Percentiles rank a stretch among this genome's conserved stretches.
Conservation (phyloP, 2,329 filamentous ascomycete species). For the Colletotrichum cordylinicola region DNA sequence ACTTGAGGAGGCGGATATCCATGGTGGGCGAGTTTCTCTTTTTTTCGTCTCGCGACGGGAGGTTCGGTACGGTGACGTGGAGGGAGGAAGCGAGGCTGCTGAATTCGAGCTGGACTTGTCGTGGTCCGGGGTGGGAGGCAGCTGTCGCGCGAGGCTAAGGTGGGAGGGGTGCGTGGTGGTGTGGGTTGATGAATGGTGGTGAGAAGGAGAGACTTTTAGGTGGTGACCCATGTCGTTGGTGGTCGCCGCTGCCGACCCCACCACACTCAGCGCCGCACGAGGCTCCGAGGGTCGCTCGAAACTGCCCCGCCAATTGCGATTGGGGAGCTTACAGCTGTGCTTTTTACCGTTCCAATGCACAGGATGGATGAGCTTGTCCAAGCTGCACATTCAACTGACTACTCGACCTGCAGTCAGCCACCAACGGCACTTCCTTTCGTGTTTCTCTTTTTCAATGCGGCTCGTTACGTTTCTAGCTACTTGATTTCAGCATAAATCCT, state of each 20-base stretch:
- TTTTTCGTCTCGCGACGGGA: neutral
- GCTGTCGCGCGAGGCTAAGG: conserved; percentile 11
- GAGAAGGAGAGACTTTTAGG: conserved; percentile 16
- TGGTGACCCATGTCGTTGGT: conserved; percentile 5
- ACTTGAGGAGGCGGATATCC: conserved; percentile 88
- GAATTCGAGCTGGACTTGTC: neutral
- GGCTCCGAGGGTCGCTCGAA: conserved; percentile 10
- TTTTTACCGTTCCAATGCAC: neutral
- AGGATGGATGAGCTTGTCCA: neutral
- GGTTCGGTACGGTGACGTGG: neutral
- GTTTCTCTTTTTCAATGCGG: neutral
- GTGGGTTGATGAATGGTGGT: neutral
- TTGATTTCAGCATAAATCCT: neutral
- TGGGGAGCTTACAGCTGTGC: neutral
- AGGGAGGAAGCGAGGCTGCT: neutral
- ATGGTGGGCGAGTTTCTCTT: conserved; percentile 53
- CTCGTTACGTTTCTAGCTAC: neutral
- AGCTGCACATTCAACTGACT: neutral
- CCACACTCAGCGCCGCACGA: conserved; percentile 4
- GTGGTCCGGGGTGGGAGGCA: neutral
- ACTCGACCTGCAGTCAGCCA: neutral
- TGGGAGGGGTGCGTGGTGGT: neutral
- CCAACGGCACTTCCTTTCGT: neutral
- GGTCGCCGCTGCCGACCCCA: conserved; percentile 8
- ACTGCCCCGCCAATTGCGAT: conserved; percentile 11